Evolutionary conservation across 2,329 filamentous ascomycete species (phyloP), one percentile per base, ranked within the genome.

Genomic region (Trichoderma sp.): DNA sequence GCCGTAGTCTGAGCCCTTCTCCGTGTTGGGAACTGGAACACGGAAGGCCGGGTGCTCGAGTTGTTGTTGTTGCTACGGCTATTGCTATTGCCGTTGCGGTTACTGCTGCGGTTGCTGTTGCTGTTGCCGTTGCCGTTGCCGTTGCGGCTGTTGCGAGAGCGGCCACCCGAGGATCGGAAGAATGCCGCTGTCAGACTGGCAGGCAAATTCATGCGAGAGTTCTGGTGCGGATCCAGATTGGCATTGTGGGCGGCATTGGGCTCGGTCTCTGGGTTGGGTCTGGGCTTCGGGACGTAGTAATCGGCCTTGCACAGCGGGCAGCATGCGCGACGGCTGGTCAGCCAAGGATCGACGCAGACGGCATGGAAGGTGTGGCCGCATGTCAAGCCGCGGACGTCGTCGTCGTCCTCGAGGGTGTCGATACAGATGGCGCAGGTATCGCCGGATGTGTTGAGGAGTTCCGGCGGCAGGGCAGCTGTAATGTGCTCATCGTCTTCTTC

Each of bases 321-420:
- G 83, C 95, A 98, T 31, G 96, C 96, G 73, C 95, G 91, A 72
- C 96, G 89, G 77, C 92, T 94, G 11, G 96, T 99, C 72, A 99
- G 83, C 96, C 96, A 99, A 13, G 96, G 96, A 75, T 99, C 96
- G 60, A 99, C 88, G 77, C 96, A 99, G 49, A 91, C 92, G 62
- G 94, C 94, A 79, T 99, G 96, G 87, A 98, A 99, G 66, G 95
- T 94, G 80, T 99, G 96, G n/a, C 96, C 96, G 76, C 96, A 99
- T 4, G 93, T 94, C 71, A 99, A 83, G 2, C 96, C 96, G 74
- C 96, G 92, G 61, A 99, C 90, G 77, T 99, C 95, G 75, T 98
- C 96, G 72, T 97, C 93, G 72, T 98, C 93, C 79, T 99, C 96
- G 21, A 99, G 87, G 0, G 88, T 91, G 77, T 99, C 96, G 73